Evolutionary conservation across 768 basidiomycete species (phyloP).

Genomic region (Brasilioporus rufonigricans): DNA sequence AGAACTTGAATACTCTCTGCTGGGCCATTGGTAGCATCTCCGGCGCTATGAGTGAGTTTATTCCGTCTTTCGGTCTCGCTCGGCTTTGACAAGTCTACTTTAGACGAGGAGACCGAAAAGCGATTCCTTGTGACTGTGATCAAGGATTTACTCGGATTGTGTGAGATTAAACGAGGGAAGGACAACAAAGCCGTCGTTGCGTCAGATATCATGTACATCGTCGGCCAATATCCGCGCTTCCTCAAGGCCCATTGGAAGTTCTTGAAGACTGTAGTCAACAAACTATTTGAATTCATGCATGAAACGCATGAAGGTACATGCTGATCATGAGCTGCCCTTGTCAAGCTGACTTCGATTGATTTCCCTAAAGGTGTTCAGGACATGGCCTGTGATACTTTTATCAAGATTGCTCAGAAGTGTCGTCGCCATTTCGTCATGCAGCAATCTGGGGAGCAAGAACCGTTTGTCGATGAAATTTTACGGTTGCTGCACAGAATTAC

Average conservation of each 20-base stretch:
- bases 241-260: constrained; percentile 99
- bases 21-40: constrained; percentile 99
- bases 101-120: constrained; percentile 98
- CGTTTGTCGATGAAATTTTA: constrained; percentile 97
- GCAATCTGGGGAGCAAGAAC: constrained; percentile 94
- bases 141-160: constrained; percentile 95
- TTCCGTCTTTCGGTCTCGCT: neutral
- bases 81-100: neutral
- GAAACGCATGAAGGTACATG: constrained; percentile 90
- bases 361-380: constrained; percentile 83
- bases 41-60: constrained; percentile 91
- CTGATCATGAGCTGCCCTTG: neutral
- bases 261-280: constrained; percentile 99
- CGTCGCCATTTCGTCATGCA: constrained; percentile 98
- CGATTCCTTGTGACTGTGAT: constrained; percentile 98
- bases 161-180: constrained; percentile 98
- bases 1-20: constrained; percentile 97
- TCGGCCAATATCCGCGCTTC: constrained; percentile 99
- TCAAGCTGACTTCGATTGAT: constrained; percentile 1
- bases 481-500: constrained; percentile 91
- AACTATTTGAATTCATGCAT: constrained; percentile 99
- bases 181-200: constrained; percentile 99
- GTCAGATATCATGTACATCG: constrained; percentile 97
- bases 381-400: constrained; percentile 99
- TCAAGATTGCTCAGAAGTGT: constrained; percentile 99